Evolutionary conservation across 2,329 filamentous ascomycete genomes (phyloP).

Genomic region (Stachybotrys echinatus): DNA sequence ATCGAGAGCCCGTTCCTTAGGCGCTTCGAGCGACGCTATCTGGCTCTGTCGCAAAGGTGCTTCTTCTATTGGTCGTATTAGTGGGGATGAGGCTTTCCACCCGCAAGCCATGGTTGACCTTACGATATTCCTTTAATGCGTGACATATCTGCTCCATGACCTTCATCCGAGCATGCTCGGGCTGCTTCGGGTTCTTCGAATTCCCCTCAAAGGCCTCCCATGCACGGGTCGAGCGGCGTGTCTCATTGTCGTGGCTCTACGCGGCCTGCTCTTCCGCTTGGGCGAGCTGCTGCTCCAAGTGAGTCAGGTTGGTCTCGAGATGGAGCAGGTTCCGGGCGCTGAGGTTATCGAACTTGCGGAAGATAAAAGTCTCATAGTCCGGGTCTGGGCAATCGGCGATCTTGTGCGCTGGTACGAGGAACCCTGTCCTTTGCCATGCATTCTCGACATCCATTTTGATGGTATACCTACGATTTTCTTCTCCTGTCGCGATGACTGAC

Average conservation of each 20-base stretch:
- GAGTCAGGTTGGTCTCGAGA: constrained; percentile 1
- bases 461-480: too few species aligned
- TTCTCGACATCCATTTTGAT: not conserved
- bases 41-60: not conserved
- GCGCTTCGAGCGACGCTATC: not conserved
- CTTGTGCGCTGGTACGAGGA: not conserved
- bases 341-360: constrained; percentile 4
- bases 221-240: not conserved
- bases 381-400: not conserved
- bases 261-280: constrained; percentile 1
- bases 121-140: constrained; percentile 2
- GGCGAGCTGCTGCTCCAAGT: constrained; percentile 1
- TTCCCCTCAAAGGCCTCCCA: constrained; percentile 7
- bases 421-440: not conserved
- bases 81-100: not conserved
- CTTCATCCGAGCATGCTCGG: not conserved
- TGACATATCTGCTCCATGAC: not conserved
- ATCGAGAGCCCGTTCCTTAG: not conserved
- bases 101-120: not conserved
- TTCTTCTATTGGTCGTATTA: not conserved
- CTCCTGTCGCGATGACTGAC: too few species aligned
- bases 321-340: constrained; percentile 3
- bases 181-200: not conserved
- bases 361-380: constrained; percentile 6
- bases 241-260: constrained; percentile 3